Percentiles rank a stretch among this genome's conserved stretches.
These are phyloP conservation scores for Cicer judaicum DNA, from an alignment of 306 rosid genomes.

Conservation along the genomic window DNA sequence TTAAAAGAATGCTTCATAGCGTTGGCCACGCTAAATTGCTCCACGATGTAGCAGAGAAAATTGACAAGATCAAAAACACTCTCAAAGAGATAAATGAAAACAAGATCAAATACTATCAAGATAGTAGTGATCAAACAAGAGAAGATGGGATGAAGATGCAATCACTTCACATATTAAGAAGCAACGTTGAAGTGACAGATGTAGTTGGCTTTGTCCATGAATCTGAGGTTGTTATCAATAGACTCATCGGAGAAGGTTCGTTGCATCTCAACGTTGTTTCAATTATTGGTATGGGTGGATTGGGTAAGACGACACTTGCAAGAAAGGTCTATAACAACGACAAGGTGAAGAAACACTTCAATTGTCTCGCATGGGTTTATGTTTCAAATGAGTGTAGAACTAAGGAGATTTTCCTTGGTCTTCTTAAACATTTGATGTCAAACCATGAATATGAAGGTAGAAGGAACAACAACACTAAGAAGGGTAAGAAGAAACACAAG, in stretches of 20 bases:
- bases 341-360: neutral
- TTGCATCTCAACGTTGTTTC: neutral
- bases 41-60: neutral
- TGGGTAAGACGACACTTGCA: constrained; percentile 16
- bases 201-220: constrained; percentile 26
- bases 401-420: neutral
- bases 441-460: neutral
- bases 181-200: constrained; percentile 8
- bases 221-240: neutral
- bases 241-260: neutral
- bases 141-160: neutral
- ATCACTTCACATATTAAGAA: neutral
- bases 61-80: constrained; percentile 15
- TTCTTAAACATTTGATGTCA: neutral
- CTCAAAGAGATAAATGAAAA: constrained; percentile 14
- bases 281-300: constrained; percentile 32
- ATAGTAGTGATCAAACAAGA: neutral
- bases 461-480: neutral
- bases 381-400: constrained; percentile 19
- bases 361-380: neutral
- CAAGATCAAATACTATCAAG: neutral
- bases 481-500: constrained; percentile 1
- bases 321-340: constrained; percentile 3
- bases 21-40: neutral
- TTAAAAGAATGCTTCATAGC: neutral